Conservation (phyloP, 441 rosid genomes). For the Populus hybrid region DNA sequence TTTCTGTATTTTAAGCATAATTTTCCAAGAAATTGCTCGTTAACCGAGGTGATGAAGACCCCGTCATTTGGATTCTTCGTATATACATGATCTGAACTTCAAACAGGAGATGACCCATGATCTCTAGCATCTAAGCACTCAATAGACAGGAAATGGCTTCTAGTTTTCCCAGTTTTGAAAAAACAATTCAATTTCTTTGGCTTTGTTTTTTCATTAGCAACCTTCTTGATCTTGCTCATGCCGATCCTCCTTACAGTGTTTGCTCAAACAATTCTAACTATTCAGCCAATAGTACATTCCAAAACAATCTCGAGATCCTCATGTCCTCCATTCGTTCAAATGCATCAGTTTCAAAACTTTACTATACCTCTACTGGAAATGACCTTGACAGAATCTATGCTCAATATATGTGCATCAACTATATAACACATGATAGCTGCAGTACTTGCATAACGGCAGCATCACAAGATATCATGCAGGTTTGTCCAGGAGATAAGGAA, state of each 20-base stretch:
- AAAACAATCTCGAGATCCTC: constrained; percentile 17
- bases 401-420: no score
- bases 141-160: constrained; percentile 14
- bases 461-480: no score
- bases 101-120: neutral
- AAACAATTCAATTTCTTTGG: constrained; percentile 11
- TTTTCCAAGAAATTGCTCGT: constrained; percentile 1
- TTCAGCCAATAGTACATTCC: constrained; percentile 9
- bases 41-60: neutral
- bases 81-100: neutral
- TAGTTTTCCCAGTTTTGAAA: neutral
- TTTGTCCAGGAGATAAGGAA: no score
- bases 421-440: no score
- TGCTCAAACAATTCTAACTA: constrained; percentile 20
- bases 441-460: no score
- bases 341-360: neutral
- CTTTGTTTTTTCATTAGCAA: neutral
- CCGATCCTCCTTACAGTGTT: constrained; percentile 32
- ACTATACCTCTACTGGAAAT: no score
- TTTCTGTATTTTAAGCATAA: neutral
- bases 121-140: neutral
- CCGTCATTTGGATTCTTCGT: neutral
- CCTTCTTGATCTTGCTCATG: constrained; percentile 18
- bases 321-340: constrained; percentile 18
- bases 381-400: no score